Evolutionary conservation across 345 rosid species (phyloP).

Genomic region (Anastatica hierochuntica): DNA sequence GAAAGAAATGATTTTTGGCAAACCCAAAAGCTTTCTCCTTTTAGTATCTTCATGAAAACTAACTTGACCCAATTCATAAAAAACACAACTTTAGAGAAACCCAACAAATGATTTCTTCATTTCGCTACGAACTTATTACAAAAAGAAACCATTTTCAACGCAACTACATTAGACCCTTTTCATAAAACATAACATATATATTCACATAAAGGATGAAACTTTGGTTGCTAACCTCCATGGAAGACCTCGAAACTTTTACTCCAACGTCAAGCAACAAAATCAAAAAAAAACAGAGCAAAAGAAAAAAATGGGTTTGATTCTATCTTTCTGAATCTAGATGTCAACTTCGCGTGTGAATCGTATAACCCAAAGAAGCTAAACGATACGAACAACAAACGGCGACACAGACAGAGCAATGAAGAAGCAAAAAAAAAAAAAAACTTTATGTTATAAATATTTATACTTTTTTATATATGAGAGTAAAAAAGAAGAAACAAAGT

Average conservation of each 20-base stretch:
- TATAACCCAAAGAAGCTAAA: constrained; percentile 1
- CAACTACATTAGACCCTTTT: constrained; percentile 12
- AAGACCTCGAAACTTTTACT: constrained; percentile 24
- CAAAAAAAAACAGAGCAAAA: constrained; percentile 17
- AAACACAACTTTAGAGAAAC: neutral
- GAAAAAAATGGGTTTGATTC: constrained; percentile 6
- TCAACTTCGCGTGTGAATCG: constrained; percentile 19
- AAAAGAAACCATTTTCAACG: neutral
- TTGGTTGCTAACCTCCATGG: constrained; percentile 30
- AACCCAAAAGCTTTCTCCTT: too few relatives aligned
- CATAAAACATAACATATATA: too few relatives aligned
- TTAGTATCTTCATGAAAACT: too few relatives aligned
- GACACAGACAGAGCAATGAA: constrained; percentile 9
- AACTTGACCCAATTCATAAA: constrained; percentile 4
- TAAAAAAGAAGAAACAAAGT: neutral
- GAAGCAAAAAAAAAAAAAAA: neutral
- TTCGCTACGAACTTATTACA: too few relatives aligned
- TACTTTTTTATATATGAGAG: neutral
- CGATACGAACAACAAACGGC: constrained; percentile 18
- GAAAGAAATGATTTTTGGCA: too few relatives aligned
- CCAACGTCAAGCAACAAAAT: constrained; percentile 29
- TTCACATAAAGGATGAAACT: neutral
- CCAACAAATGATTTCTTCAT: too few relatives aligned
- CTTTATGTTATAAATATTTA: neutral
- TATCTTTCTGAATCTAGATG: constrained; percentile 26